These are phyloP conservation scores for Thelonectria discophora DNA, from an alignment of 2,329 filamentous ascomycete species.

Conservation along the genomic window DNA sequence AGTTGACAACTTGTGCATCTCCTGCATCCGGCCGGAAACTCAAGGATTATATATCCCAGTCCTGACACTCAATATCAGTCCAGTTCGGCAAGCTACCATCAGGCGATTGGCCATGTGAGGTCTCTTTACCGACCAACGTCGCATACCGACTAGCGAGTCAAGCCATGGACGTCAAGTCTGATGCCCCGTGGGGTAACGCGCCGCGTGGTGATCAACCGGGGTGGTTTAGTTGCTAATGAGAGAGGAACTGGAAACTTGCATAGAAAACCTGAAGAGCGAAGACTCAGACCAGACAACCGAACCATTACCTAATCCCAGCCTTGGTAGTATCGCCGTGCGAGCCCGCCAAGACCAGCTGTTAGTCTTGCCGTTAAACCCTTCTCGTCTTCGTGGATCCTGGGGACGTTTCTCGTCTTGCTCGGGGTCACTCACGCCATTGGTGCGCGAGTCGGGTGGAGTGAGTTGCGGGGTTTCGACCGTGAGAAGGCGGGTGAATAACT, in stretches of 20 bases:
- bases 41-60: constrained; percentile 9
- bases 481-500: constrained; percentile 17
- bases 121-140: constrained; percentile 5
- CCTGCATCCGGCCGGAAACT: no score
- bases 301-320: no score
- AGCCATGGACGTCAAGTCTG: constrained; percentile 1
- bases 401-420: not conserved
- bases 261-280: no score
- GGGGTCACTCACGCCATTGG: constrained; percentile 9
- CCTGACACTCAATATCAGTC: not conserved
- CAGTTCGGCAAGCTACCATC: constrained; percentile 9
- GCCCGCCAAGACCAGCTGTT: not conserved
- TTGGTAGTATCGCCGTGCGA: no score
- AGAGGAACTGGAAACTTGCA: no score
- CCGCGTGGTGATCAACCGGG: not conserved
- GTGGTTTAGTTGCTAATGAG: no score
- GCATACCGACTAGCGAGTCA: not conserved
- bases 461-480: constrained; percentile 12
- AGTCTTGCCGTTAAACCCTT: constrained; percentile 1
- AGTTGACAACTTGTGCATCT: no score
- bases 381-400: not conserved
- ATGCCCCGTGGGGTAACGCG: constrained; percentile 22
- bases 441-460: constrained; percentile 10
- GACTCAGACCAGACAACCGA: no score
- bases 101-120: constrained; percentile 16